Base-by-base conservation (phyloP, 352 stramenopile genomes). In the Phytopythium mirpurense region DNA sequence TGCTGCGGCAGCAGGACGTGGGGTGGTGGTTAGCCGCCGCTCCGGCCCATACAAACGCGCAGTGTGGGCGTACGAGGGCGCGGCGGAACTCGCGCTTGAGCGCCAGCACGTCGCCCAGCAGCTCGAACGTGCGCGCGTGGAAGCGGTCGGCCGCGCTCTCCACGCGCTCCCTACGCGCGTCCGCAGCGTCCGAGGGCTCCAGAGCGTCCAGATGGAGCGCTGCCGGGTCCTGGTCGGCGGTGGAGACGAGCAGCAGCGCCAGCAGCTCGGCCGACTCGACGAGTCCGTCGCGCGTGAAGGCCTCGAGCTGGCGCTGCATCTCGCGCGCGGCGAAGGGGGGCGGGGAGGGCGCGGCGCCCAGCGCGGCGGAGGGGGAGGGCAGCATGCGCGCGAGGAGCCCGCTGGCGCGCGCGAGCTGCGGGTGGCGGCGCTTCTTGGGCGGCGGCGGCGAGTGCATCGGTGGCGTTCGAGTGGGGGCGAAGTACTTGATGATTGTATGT, bases 31-130 rank as follows among this genome's bases (percentile, higher is more conserved):
- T n/a, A n/a, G n/a, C n/a, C n/a, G n/a, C n/a, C n/a, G n/a, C n/a
- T n/a, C n/a, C n/a, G n/a, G n/a, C n/a, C n/a, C n/a, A n/a, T n/a
- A n/a, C n/a, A n/a, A n/a, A n/a, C n/a, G n/a, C n/a, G n/a, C n/a
- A n/a, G n/a, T n/a, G n/a, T n/a, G n/a, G n/a, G 62, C 73, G 57
- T 54, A 93, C 83, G 60, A 91, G 79, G 15, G 83, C 83, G 45
- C 80, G 80, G 38, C 83, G 83, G 58, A 70, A 81, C 54, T 93
- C 83, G 41, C 67, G 66, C 47, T 84, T 89, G 34, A 56, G 57
- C n/a, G 78, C 40, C 47, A 93, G 68, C 54, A 89, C 58, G 56
- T 93, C 83, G 21, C 65, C 83, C 67, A 86, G 85, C 19, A 90
- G 63, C 14, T 60, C 54, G 42, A 75, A 68, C 18, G 63, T 83